A percentile compares a stretch with the other conserved stretches of the same genome.
Evolutionary conservation across 495 filamentous ascomycete species (phyloP).

Genomic region (Tuber microsphaerosporum): DNA sequence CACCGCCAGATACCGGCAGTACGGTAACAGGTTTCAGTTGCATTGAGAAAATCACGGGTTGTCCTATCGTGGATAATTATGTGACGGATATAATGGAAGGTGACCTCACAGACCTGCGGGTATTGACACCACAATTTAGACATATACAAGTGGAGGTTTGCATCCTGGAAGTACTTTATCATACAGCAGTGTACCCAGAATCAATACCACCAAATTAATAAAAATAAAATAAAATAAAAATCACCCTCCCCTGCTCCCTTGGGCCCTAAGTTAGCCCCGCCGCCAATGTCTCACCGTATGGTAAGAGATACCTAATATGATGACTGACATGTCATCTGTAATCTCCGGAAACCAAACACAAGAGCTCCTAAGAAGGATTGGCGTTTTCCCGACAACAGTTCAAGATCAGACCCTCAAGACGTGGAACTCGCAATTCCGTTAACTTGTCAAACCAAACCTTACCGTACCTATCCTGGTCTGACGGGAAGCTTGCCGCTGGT

Average conservation of each 20-base stretch:
- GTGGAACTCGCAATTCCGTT: no score
- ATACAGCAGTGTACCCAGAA: no score
- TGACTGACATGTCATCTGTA: neutral
- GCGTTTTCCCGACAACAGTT: no score
- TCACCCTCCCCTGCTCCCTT: neutral
- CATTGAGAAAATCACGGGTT: neutral
- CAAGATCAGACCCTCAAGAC: no score
- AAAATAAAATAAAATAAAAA: neutral
- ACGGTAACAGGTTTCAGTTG: neutral
- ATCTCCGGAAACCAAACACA: no score
- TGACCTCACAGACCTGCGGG: neutral
- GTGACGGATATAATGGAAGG: neutral
- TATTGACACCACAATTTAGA: neutral
- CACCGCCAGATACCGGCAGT: neutral
- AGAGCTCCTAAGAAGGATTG: no score
- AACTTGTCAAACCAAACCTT: no score
- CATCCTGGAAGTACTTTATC: neutral
- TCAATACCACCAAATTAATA: neutral
- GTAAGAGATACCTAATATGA: neutral
- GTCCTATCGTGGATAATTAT: neutral
- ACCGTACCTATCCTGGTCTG: no score
- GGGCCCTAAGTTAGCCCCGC: neutral
- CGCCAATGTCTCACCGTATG: neutral
- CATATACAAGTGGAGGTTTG: neutral
- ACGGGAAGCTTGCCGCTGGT: no score